Conservation (phyloP, 352 stramenopile species). For the Phytophthora gonapodyides region DNA sequence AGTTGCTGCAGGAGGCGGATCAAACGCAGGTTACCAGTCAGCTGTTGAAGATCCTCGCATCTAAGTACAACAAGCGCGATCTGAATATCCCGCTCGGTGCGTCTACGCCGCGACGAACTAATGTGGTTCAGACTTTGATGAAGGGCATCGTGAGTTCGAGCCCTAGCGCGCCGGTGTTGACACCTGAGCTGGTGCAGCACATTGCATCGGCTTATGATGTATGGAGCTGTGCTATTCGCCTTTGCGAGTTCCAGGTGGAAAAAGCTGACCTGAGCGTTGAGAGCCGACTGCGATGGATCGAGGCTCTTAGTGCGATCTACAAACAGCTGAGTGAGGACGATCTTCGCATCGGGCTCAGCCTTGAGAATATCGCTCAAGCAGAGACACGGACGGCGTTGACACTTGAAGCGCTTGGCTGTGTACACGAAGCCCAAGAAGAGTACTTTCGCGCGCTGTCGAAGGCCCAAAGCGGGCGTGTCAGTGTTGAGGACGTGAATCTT, state of each 20-base stretch:
- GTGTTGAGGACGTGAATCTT: slow-evolving; percentile 80
- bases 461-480: slow-evolving; percentile 68
- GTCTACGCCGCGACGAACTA: slow-evolving; percentile 60
- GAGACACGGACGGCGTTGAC: slow-evolving; percentile 77
- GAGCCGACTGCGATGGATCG: slow-evolving; percentile 83
- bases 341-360: slow-evolving; percentile 73
- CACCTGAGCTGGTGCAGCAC: slow-evolving; percentile 84
- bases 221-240: slow-evolving; percentile 67
- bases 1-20: slow-evolving; percentile 47
- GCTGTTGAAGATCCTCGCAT: slow-evolving; percentile 80
- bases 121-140: slow-evolving; percentile 87
- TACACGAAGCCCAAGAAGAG: slow-evolving; percentile 88
- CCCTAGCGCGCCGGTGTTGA: slow-evolving; percentile 67
- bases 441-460: slow-evolving; percentile 87
- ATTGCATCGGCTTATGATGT: slow-evolving; percentile 85
- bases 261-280: slow-evolving; percentile 69
- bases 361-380: slow-evolving; percentile 75
- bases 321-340: slow-evolving; percentile 88
- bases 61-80: slow-evolving; percentile 89
- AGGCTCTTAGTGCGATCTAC: slow-evolving; percentile 85
- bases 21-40: slow-evolving; percentile 63
- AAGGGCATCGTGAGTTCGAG: slow-evolving; percentile 69
- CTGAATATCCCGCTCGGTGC: slow-evolving; percentile 68
- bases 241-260: slow-evolving; percentile 87
- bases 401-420: slow-evolving; percentile 80